Evolutionary conservation across 768 basidiomycete genomes (phyloP), one percentile per base, ranked within the genome.

Genomic region (Antrodiella citrinella): DNA sequence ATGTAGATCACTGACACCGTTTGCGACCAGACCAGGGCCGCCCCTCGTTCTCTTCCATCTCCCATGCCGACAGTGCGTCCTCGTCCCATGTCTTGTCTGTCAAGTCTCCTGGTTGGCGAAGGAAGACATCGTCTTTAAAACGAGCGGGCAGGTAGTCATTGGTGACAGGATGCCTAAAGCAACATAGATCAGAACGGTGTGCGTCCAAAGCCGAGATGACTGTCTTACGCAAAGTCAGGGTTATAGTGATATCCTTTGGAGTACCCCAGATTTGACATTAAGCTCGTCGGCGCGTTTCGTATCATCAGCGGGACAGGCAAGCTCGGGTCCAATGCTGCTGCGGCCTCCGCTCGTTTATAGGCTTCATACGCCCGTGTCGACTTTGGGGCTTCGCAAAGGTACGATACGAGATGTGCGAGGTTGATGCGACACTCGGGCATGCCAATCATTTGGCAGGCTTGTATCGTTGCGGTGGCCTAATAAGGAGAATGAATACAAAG

Each of bases 381-480:
- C 65, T 93, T 93, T 0, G 82, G 83, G 1, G 88, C 83, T 64
- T 89, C 86, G n/a, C 84, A 72, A 44, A 93, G 77, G 63, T 90
- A 88, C 22, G 81, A 74, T 13, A 91, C 79, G 24, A 83, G 71
- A 59, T 91, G 88, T 22, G 86, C 84, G 25, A 90, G 72, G 54
- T 86, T 84, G 56, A 84, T 85, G 47, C 85, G 74, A 64, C 85
- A 87, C 59, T 86, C 87, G 2, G 86, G 86, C 85, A 89, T 86
- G n/a, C 86, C 85, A 47, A 86, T 70, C 4, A 69, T 69, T 55
- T 83, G 82, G 56, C 83, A 85, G 4, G 84, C 81, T 45, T 81
- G 77, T 20, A 83, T 59, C 18, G 81, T 68, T 19, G 83, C 73
- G 51, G 80, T 72, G 2, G 84, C 84, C 82, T 85, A 26, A 22